These are phyloP conservation scores for Cocos nucifera DNA, from an alignment of 176 grass and related monocot species.

Conservation along the genomic window DNA sequence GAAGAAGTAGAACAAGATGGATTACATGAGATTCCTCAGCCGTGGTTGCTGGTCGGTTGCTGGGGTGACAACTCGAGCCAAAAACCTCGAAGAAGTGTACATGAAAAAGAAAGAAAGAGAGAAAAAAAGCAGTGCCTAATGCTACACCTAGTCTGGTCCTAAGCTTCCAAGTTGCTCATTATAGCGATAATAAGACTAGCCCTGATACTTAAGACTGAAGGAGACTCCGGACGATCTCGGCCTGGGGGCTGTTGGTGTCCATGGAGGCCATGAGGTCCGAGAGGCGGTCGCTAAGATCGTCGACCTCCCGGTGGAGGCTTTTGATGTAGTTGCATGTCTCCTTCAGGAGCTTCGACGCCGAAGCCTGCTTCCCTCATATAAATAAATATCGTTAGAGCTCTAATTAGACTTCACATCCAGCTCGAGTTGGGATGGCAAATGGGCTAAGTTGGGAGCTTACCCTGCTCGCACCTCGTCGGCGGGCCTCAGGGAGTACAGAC, in stretches of 20 bases:
- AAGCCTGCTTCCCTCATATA: conserved; percentile 35
- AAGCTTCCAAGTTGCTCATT: background rate
- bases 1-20: conserved; percentile 11
- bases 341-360: conserved; percentile 78
- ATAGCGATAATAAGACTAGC: conserved; percentile 36
- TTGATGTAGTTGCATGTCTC: conserved; percentile 97
- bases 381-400: background rate
- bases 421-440: background rate
- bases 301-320: conserved; percentile 85
- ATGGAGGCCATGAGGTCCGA: conserved; percentile 69
- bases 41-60: conserved; percentile 96
- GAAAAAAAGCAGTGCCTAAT: conserved; percentile 3
- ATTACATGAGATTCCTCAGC: conserved; percentile 35
- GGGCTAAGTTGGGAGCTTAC: conserved; percentile 17
- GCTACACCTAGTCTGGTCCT: background rate
- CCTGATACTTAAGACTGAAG: conserved; percentile 54
- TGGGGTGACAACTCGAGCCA: conserved; percentile 80
- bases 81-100: conserved; percentile 46
- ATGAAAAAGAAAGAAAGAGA: conserved; percentile 19
- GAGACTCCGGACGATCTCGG: conserved; percentile 85
- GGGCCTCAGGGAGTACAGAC: conserved; percentile 57
- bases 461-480: conserved; percentile 54
- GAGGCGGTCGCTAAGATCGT: conserved; percentile 86
- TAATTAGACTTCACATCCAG: too few species aligned
- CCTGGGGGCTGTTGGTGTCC: conserved; percentile 66